Conservation (phyloP, 1,284 basidiomycete genomes). For the Pisolithus thermaeus region DNA sequence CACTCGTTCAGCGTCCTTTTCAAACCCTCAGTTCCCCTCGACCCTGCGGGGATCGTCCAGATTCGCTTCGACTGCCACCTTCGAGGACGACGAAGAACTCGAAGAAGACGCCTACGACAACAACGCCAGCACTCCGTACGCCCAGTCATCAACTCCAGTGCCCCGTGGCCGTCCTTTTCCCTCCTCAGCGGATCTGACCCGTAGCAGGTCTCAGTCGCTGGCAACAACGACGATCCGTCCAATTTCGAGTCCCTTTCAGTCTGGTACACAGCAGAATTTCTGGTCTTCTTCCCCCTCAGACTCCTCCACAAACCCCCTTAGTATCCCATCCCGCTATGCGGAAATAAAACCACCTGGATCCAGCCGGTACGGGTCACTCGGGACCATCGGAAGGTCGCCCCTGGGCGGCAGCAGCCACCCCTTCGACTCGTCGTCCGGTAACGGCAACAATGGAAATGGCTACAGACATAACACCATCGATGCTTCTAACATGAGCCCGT, state of each 20-base stretch:
- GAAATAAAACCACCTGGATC: constrained; percentile 56
- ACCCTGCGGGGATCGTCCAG: constrained; percentile 54
- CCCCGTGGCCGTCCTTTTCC: constrained; percentile 52
- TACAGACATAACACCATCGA: constrained; percentile 4
- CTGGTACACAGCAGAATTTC: constrained; percentile 27
- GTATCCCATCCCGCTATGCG: constrained; percentile 50
- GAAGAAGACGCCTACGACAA: constrained; percentile 48
- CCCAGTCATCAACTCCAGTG: constrained; percentile 30
- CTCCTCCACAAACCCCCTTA: constrained; percentile 41
- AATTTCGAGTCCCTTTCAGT: constrained; percentile 39
- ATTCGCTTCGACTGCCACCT: constrained; percentile 47
- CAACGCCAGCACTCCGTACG: constrained; percentile 47
- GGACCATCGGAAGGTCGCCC: constrained; percentile 48
- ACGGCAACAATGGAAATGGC: constrained; percentile 41
- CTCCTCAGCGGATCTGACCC: constrained; percentile 43
- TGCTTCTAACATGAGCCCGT: not conserved
- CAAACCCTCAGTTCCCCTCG: constrained; percentile 50
- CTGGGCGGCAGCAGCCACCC: constrained; percentile 30
- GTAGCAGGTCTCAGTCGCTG: constrained; percentile 72
- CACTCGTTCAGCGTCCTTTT: constrained; percentile 63
- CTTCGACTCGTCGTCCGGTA: constrained; percentile 38
- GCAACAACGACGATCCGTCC: constrained; percentile 51
- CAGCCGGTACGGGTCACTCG: constrained; percentile 62
- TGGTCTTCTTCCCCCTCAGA: constrained; percentile 48
- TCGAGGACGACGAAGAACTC: constrained; percentile 63